These are phyloP conservation scores for Yarrowia bubula DNA, from an alignment of 805 yeast genomes.

Conservation along the genomic window DNA sequence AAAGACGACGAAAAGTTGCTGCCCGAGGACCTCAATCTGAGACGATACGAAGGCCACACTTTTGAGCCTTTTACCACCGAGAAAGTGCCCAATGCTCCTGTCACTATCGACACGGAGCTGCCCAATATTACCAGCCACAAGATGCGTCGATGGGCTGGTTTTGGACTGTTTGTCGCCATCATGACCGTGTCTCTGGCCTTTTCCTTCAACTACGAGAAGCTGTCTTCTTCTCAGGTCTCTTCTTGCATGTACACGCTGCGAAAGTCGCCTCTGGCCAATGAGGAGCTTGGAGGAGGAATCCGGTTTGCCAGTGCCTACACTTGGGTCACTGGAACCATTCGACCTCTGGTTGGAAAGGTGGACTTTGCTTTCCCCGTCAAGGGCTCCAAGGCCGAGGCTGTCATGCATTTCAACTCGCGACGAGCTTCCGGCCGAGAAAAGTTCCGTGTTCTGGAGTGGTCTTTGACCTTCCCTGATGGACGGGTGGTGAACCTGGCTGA, in stretches of 20 bases:
- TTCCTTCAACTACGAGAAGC: conserved; percentile 90
- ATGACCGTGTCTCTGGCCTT: conserved; percentile 58
- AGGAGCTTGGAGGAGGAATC: conserved; percentile 69
- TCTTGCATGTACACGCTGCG: conserved; percentile 85
- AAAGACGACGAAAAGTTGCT: conserved; percentile 21
- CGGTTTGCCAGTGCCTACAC: conserved; percentile 74
- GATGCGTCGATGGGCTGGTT: conserved; percentile 52
- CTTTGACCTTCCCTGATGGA: conserved; percentile 50
- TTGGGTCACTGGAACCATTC: conserved; percentile 83
- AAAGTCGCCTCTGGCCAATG: conserved; percentile 63
- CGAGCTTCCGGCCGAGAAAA: conserved; percentile 58
- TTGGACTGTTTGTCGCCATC: conserved; percentile 52
- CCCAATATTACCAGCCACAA: conserved; percentile 56
- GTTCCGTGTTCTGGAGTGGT: conserved; percentile 64
- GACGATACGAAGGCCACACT: conserved; percentile 20
- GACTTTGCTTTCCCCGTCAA: conserved; percentile 67
- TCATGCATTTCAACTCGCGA: conserved; percentile 65
- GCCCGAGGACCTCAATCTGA: conserved; percentile 16
- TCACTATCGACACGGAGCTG: conserved; percentile 71
- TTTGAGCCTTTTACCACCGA: conserved; percentile 20
- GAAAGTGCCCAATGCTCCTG: conserved; percentile 39
- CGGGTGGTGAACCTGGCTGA: conserved; percentile 47
- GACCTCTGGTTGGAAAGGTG: conserved; percentile 77
- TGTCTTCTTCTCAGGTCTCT: conserved; percentile 81
- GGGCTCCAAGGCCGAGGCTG: conserved; percentile 59